These are phyloP conservation scores for Turnera subulata DNA, from an alignment of 345 rosid genomes.

Conservation along the genomic window DNA sequence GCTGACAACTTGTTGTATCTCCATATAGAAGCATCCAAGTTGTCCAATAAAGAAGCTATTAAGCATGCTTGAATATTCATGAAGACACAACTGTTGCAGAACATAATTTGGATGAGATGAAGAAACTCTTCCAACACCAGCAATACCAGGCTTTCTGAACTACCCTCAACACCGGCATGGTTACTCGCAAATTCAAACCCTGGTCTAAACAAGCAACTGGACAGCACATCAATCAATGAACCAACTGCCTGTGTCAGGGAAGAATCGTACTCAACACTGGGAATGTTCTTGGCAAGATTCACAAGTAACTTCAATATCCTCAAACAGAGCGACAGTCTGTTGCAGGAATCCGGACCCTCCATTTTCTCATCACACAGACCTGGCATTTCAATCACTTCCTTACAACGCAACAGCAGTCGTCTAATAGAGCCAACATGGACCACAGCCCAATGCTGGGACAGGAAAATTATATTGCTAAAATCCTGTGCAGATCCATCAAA, in stretches of 20 bases:
- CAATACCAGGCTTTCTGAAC: slow-evolving; percentile 62
- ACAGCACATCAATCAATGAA: slow-evolving; percentile 54
- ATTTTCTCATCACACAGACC: slow-evolving; percentile 54
- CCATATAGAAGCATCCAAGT: slow-evolving; percentile 71
- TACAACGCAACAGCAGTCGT: slow-evolving; percentile 60
- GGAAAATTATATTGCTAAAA: slow-evolving; percentile 49
- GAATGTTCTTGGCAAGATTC: slow-evolving; percentile 50
- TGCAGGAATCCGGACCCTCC: slow-evolving; percentile 40
- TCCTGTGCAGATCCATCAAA: slow-evolving; percentile 39
- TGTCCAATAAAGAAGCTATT: slow-evolving; percentile 60
- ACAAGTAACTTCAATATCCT: slow-evolving; percentile 79
- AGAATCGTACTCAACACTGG: slow-evolving; percentile 55
- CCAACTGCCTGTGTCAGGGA: slow-evolving; percentile 65
- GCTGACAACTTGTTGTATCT: slow-evolving; percentile 51
- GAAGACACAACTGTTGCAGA: slow-evolving; percentile 50
- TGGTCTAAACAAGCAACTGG: slow-evolving; percentile 46
- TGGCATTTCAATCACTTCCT: slow-evolving; percentile 53
- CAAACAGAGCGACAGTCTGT: slow-evolving; percentile 58
- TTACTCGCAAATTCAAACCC: slow-evolving; percentile 58
- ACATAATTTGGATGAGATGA: slow-evolving; percentile 64
- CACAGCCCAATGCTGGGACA: slow-evolving; percentile 80
- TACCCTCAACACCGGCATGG: slow-evolving; percentile 54
- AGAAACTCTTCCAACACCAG: slow-evolving; percentile 78
- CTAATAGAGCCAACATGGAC: slow-evolving; percentile 55
- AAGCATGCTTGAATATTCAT: slow-evolving; percentile 71